These are phyloP conservation scores for Penicillium sp. DNA, from an alignment of 2,329 filamentous ascomycete species.

Conservation along the genomic window DNA sequence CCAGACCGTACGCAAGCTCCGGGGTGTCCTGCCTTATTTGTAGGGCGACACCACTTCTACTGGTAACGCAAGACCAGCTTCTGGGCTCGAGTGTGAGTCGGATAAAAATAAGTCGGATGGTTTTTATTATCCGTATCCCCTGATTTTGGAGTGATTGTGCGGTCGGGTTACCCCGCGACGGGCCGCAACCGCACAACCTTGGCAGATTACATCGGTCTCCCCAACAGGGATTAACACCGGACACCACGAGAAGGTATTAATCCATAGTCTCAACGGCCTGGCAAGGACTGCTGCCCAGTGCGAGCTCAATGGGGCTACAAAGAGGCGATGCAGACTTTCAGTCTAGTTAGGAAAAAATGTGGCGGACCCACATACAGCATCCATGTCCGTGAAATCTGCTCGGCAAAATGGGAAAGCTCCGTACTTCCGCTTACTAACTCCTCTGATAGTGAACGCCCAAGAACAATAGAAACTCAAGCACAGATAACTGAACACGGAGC, in stretches of 20 bases:
- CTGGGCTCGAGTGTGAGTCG: conserved; percentile 15
- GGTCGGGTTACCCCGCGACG: background rate
- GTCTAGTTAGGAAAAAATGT: too few species aligned
- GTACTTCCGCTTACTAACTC: too few species aligned
- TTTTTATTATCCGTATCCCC: conserved; percentile 12
- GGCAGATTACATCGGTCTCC: conserved; percentile 11
- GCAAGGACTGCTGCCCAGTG: too few species aligned
- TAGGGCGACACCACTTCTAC: conserved; percentile 16
- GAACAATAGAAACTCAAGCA: too few species aligned
- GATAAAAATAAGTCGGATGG: conserved; percentile 14
- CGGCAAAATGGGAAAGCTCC: too few species aligned
- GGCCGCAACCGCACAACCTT: conserved; percentile 9
- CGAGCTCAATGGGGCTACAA: too few species aligned
- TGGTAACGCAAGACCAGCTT: conserved; percentile 15
- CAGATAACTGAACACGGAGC: too few species aligned
- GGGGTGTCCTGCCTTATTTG: conserved; percentile 14
- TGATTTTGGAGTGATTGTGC: conserved; percentile 14
- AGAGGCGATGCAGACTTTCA: too few species aligned
- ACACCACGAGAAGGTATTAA: conserved; percentile 18
- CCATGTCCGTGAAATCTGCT: too few species aligned
- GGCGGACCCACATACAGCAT: too few species aligned
- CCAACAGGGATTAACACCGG: conserved; percentile 13
- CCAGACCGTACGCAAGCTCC: conserved; percentile 16
- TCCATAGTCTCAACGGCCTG: conserved; percentile 12
- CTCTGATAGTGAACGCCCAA: too few species aligned